phyloP scores from a whole-genome alignment of 305 asterid genomes.

The Fraxinus albicans region DNA sequence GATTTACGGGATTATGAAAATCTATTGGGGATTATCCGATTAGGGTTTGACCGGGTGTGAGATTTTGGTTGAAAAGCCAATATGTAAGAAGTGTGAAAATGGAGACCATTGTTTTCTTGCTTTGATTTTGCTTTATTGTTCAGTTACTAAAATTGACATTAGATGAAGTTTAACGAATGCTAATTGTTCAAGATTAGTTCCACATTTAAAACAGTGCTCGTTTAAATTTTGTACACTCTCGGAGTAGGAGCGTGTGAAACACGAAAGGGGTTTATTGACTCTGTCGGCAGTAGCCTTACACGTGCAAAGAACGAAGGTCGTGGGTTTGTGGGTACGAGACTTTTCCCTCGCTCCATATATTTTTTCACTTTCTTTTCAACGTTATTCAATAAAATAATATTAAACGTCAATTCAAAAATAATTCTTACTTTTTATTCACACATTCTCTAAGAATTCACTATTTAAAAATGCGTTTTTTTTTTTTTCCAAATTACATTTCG shows the following conservation, averaged over 20 bases:
- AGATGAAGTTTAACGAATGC: neutral
- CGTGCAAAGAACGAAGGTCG: neutral
- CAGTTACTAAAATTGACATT: neutral
- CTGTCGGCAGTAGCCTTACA: neutral
- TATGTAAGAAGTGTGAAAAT: slow-evolving; percentile 1
- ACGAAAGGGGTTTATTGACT: neutral
- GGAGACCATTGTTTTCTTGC: slow-evolving; percentile 17
- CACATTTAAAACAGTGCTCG: neutral
- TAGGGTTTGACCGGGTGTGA: slow-evolving; percentile 38
- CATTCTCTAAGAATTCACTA: neutral
- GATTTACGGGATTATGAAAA: slow-evolving; percentile 12
- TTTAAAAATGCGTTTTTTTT: too few species aligned
- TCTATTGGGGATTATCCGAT: slow-evolving; percentile 1
- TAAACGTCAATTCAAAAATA: too few species aligned
- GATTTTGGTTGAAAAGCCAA: slow-evolving; percentile 31
- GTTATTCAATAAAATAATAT: too few species aligned
- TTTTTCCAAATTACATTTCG: neutral
- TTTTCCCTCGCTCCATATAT: neutral
- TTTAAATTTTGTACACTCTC: slow-evolving; percentile 10
- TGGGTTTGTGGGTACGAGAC: neutral
- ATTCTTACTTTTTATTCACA: too few species aligned
- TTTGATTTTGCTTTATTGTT: neutral
- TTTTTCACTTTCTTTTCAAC: too few species aligned
- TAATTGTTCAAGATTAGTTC: neutral
- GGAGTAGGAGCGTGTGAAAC: neutral